These are phyloP conservation scores for Globisporangium paroecandrum DNA, from an alignment of 352 stramenopile species.

Conservation along the genomic window DNA sequence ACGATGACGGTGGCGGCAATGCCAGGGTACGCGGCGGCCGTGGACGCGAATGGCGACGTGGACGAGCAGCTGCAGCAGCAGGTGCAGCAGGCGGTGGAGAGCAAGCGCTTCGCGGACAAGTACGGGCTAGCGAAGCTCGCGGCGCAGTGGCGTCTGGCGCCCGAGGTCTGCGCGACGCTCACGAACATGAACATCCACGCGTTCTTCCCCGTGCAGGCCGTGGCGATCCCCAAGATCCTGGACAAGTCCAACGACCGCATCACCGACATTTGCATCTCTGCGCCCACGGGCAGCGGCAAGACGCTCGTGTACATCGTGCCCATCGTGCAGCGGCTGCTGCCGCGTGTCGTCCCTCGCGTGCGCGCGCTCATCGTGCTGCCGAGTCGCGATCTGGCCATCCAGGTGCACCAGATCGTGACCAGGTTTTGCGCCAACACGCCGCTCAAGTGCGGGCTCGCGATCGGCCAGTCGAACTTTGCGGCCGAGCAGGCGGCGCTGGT, in stretches of 20 bases:
- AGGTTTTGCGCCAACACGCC: constrained; percentile 64
- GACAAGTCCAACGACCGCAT: constrained; percentile 71
- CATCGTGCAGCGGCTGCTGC: constrained; percentile 90
- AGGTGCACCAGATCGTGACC: constrained; percentile 80
- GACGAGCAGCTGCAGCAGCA: constrained; percentile 14
- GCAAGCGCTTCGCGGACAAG: constrained; percentile 54
- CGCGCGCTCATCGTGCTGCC: constrained; percentile 95
- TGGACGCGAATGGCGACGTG: constrained; percentile 12
- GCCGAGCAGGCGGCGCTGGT: constrained; percentile 76
- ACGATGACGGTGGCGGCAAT: background rate
- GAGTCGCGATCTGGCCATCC: constrained; percentile 93
- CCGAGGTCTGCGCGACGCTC: constrained; percentile 43
- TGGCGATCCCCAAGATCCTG: constrained; percentile 92
- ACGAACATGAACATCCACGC: constrained; percentile 49
- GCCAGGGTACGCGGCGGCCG: constrained; percentile 1
- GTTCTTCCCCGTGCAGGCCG: constrained; percentile 95
- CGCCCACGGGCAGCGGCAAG: constrained; percentile 97
- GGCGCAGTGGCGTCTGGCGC: constrained; percentile 42
- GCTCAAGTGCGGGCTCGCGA: constrained; percentile 88
- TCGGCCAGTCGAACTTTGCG: constrained; percentile 89
- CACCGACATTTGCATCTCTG: constrained; percentile 95
- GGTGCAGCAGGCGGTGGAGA: constrained; percentile 18
- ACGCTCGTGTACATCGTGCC: constrained; percentile 97
- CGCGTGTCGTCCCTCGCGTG: constrained; percentile 82
- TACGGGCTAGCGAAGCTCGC: constrained; percentile 65